phyloP scores from a whole-genome alignment of 345 rosid genomes.

The Populus simonii region DNA sequence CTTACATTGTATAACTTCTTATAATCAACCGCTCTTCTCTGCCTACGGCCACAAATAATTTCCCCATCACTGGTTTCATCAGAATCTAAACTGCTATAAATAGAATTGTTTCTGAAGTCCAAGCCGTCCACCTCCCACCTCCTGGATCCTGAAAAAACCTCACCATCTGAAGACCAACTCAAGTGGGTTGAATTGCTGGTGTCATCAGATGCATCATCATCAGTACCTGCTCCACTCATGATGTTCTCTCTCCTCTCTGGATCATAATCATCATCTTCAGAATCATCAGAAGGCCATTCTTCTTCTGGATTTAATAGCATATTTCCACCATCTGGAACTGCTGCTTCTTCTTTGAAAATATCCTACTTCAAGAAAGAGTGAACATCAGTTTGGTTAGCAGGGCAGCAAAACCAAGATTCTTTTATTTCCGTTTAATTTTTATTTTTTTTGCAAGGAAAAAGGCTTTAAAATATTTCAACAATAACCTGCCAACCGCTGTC shows the following conservation, averaged over 20 bases:
- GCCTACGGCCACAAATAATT: conserved; percentile 66
- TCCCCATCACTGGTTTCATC: conserved; percentile 61
- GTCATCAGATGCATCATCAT: conserved; percentile 42
- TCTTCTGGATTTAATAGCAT: conserved; percentile 55
- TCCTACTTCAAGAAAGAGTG: conserved; percentile 45
- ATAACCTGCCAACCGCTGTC: conserved; percentile 81
- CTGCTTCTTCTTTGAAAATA: conserved; percentile 84
- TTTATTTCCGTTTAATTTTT: not conserved
- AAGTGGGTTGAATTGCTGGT: conserved; percentile 60
- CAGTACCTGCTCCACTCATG: conserved; percentile 47
- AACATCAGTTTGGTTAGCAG: conserved; percentile 13
- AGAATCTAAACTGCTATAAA: conserved; percentile 46
- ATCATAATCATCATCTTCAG: conserved; percentile 85
- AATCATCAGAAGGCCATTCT: conserved; percentile 99
- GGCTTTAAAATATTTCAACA: conserved; percentile 9
- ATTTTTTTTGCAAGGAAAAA: not conserved
- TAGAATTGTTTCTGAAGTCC: conserved; percentile 27
- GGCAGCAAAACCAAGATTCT: conserved; percentile 5
- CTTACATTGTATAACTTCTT: conserved; percentile 82
- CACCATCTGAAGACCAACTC: conserved; percentile 77
- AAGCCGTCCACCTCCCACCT: conserved; percentile 29
- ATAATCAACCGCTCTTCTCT: conserved; percentile 78
- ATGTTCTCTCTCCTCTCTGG: conserved; percentile 61
- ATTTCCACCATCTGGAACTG: conserved; percentile 47
- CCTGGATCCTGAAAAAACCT: conserved; percentile 48